phyloP scores from a whole-genome alignment of 1,284 basidiomycete genomes.

The Austroboletus niveus region DNA sequence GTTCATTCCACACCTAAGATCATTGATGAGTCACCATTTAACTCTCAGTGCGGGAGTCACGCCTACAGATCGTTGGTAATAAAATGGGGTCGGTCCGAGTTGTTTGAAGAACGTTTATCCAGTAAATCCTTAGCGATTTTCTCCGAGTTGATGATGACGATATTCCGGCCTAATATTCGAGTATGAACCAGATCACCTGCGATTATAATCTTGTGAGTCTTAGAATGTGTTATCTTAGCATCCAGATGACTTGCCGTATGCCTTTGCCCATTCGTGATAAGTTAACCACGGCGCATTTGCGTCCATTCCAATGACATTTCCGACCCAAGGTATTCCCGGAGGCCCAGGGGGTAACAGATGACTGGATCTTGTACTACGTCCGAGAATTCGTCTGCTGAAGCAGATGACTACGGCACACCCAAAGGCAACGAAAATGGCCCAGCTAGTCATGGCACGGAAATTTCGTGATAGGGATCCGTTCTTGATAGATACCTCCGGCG shows the following conservation, averaged over 20 bases:
- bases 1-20: slow-evolving; percentile 4
- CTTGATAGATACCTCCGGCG: not conserved
- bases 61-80: slow-evolving; percentile 13
- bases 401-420: not conserved
- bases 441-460: not conserved
- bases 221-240: not conserved
- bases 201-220: not conserved
- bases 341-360: slow-evolving; percentile 2
- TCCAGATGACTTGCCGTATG: slow-evolving; percentile 4
- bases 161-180: slow-evolving; percentile 12
- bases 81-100: slow-evolving; percentile 17
- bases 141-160: slow-evolving; percentile 21
- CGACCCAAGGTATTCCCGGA: not conserved
- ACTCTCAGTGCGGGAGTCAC: not conserved
- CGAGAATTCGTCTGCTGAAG: not conserved
- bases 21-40: not conserved
- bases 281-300: slow-evolving; percentile 10
- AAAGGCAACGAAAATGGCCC: not conserved
- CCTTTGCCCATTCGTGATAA: slow-evolving; percentile 10
- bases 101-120: slow-evolving; percentile 8
- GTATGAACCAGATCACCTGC: slow-evolving; percentile 17
- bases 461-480: not conserved
- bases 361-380: not conserved
- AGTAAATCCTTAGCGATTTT: slow-evolving; percentile 18
- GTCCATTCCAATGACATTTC: slow-evolving; percentile 1